Conservation (phyloP, 2,329 filamentous ascomycete species). For the Coniochaeta sp. region DNA sequence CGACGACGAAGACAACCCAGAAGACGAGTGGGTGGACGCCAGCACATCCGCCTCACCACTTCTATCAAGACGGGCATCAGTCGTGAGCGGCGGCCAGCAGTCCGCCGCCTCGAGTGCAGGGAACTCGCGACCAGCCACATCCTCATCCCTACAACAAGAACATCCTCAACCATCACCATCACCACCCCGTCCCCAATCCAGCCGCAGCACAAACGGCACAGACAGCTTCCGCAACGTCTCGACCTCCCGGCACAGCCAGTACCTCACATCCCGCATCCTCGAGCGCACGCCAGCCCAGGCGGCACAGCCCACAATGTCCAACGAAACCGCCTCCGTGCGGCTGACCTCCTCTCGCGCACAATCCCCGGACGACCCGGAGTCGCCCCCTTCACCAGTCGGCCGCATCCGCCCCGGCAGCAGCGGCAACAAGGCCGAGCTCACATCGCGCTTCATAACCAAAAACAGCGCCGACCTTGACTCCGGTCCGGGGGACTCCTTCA, state of each 20-base stretch:
- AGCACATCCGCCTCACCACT: constrained; percentile 57
- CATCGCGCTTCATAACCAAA: constrained; percentile 51
- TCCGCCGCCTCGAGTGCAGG: constrained; percentile 24
- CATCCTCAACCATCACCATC: constrained; percentile 1
- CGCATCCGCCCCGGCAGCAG: constrained; percentile 29
- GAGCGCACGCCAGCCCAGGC: constrained; percentile 56
- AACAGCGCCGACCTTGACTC: constrained; percentile 34
- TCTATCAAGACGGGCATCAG: constrained; percentile 41
- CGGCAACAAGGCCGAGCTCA: constrained; percentile 37
- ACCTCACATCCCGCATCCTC: constrained; percentile 61
- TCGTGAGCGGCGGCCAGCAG: constrained; percentile 41
- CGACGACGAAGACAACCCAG: constrained; percentile 31
- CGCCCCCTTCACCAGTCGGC: constrained; percentile 8
- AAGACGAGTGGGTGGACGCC: constrained; percentile 62
- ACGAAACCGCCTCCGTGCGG: constrained; percentile 46
- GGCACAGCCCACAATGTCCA: constrained; percentile 58
- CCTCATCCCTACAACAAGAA: neutral
- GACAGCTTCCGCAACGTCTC: constrained; percentile 11
- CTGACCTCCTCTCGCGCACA: constrained; percentile 27
- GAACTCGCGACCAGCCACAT: neutral
- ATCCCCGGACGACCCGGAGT: constrained; percentile 24
- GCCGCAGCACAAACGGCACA: constrained; percentile 2
- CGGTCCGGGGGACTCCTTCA: constrained; percentile 39
- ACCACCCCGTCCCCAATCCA: neutral
- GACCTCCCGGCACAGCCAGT: constrained; percentile 44